phyloP scores from a whole-genome alignment of 2,329 filamentous ascomycete species.

The Microdochium trichocladiopsis region DNA sequence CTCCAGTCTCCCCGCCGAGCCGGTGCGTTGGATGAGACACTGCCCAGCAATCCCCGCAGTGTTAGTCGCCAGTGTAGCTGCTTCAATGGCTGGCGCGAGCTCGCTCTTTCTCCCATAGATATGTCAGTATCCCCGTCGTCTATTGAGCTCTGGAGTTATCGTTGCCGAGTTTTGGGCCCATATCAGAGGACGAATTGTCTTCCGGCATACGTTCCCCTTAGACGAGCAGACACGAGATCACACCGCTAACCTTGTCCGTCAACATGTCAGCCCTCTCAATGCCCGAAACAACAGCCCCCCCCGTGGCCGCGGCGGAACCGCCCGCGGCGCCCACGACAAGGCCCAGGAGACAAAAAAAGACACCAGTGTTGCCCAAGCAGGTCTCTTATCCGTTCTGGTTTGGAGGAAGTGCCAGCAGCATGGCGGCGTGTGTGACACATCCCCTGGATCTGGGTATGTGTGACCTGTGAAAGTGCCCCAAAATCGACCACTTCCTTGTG shows the following conservation, averaged over 20 bases:
- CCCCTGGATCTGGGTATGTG: conserved; percentile 83
- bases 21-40: neutral
- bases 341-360: conserved; percentile 26
- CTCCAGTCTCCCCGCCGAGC: neutral
- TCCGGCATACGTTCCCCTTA: too few relatives aligned
- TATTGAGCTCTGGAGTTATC: neutral
- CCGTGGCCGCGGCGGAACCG: neutral
- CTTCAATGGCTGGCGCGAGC: neutral
- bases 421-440: conserved; percentile 88
- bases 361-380: conserved; percentile 29
- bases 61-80: neutral
- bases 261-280: neutral
- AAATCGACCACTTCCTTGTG: neutral
- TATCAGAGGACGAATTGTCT: too few relatives aligned
- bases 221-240: too few relatives aligned
- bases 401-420: conserved; percentile 86
- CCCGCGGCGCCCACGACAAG: neutral
- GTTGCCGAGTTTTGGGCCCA: neutral
- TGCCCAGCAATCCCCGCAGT: neutral
- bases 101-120: neutral
- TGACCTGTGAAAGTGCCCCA: too few relatives aligned
- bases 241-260: neutral
- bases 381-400: conserved; percentile 83
- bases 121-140: neutral
- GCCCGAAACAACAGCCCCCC: neutral